These are phyloP conservation scores for Wickerhamomyces hampshirensis DNA, from an alignment of 805 yeast species.

Conservation along the genomic window DNA sequence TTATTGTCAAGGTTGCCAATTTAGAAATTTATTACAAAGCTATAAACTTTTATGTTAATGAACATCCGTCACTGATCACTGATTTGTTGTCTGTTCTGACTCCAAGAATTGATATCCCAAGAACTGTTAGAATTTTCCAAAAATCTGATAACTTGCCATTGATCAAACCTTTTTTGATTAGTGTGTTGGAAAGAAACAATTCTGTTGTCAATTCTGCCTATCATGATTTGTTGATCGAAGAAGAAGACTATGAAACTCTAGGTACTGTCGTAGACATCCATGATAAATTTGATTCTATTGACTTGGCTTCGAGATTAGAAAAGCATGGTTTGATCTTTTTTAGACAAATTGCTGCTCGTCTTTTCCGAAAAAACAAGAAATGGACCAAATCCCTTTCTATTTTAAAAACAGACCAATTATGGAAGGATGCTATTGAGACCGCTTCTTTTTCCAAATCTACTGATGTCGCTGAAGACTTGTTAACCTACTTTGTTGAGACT, in stretches of 20 bases:
- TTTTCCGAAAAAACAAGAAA: slow-evolving; percentile 91
- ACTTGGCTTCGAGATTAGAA: slow-evolving; percentile 88
- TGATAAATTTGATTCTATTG: slow-evolving; percentile 89
- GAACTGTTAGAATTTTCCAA: slow-evolving; percentile 91
- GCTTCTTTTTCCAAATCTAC: slow-evolving; percentile 76
- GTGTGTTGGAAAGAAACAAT: slow-evolving; percentile 86
- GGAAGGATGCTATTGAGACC: slow-evolving; percentile 92
- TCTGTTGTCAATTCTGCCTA: slow-evolving; percentile 91
- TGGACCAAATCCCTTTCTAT: slow-evolving; percentile 86
- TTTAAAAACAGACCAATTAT: slow-evolving; percentile 85
- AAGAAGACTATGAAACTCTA: slow-evolving; percentile 90
- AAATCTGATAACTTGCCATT: slow-evolving; percentile 94
- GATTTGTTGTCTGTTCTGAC: slow-evolving; percentile 81
- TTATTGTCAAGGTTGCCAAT: slow-evolving; percentile 90
- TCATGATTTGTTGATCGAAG: slow-evolving; percentile 93
- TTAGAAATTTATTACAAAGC: slow-evolving; percentile 97
- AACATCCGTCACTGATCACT: slow-evolving; percentile 85
- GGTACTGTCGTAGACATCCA: slow-evolving; percentile 82
- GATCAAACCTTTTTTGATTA: slow-evolving; percentile 90
- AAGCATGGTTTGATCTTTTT: slow-evolving; percentile 87
- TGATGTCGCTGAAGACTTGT: slow-evolving; percentile 82
- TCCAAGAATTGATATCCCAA: slow-evolving; percentile 88
- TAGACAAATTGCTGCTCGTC: slow-evolving; percentile 92
- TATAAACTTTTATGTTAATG: slow-evolving; percentile 86
- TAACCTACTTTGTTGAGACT: slow-evolving; percentile 90